Conservation (phyloP, 2,329 filamentous ascomycete species). For the Cadophora sp. region DNA sequence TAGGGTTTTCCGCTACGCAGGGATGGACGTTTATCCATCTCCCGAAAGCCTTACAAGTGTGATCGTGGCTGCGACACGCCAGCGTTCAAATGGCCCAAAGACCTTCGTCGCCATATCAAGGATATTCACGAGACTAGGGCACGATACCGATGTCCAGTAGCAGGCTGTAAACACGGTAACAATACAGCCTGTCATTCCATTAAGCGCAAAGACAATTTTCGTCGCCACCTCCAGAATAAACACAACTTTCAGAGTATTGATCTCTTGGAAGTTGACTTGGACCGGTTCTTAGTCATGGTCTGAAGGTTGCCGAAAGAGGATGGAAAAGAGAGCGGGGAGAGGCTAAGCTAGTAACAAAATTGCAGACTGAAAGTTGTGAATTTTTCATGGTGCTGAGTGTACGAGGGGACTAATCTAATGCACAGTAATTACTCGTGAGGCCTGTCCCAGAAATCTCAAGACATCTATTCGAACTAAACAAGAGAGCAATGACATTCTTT, state of each 20-base stretch:
- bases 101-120: constrained; percentile 23
- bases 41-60: constrained; percentile 20
- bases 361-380: background rate
- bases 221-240: constrained; percentile 14
- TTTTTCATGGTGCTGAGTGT: constrained; percentile 6
- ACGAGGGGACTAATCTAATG: constrained; percentile 2
- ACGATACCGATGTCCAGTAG: constrained; percentile 18
- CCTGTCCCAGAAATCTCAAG: background rate
- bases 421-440: constrained; percentile 2
- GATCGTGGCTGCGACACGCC: constrained; percentile 15
- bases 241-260: constrained; percentile 12
- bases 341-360: background rate
- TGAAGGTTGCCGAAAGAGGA: constrained; percentile 6
- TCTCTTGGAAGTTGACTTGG: constrained; percentile 13
- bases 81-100: constrained; percentile 22
- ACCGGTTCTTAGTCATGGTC: constrained; percentile 5
- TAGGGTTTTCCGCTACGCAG: too few relatives aligned
- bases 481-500: constrained; percentile 4
- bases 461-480: constrained; percentile 13
- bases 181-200: constrained; percentile 15
- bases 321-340: constrained; percentile 4
- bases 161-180: constrained; percentile 6
- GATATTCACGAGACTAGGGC: constrained; percentile 20
- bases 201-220: constrained; percentile 22
- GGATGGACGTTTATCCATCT: constrained; percentile 2